These are phyloP conservation scores for Cichorium intybus DNA, from an alignment of 140 eudicot species.

Conservation along the genomic window DNA sequence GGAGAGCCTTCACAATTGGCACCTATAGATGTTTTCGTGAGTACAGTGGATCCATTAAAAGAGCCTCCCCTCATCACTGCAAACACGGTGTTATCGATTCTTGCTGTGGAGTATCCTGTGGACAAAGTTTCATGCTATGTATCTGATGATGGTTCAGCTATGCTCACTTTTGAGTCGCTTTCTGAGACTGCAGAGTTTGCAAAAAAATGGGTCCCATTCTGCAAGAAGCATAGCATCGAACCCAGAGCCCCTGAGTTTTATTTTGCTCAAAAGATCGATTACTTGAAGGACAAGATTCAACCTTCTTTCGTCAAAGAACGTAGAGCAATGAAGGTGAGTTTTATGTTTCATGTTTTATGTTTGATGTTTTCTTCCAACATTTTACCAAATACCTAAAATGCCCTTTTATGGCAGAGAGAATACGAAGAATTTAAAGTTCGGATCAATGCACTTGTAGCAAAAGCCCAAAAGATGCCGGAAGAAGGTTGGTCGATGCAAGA, in stretches of 20 bases:
- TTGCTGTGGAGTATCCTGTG: slow-evolving; percentile 83
- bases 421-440: slow-evolving; percentile 93
- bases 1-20: slow-evolving; percentile 94
- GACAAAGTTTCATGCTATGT: slow-evolving; percentile 87
- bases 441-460: slow-evolving; percentile 94
- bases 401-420: slow-evolving; percentile 65
- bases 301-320: slow-evolving; percentile 95
- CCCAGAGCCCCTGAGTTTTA: slow-evolving; percentile 96
- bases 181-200: slow-evolving; percentile 96
- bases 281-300: slow-evolving; percentile 80
- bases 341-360: neutral
- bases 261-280: slow-evolving; percentile 83
- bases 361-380: neutral
- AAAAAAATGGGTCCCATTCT: slow-evolving; percentile 86
- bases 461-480: slow-evolving; percentile 90
- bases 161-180: slow-evolving; percentile 77
- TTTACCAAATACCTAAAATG: neutral
- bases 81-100: slow-evolving; percentile 83
- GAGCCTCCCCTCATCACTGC: slow-evolving; percentile 83
- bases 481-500: slow-evolving; percentile 99
- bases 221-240: slow-evolving; percentile 75
- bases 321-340: slow-evolving; percentile 80
- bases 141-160: slow-evolving; percentile 89
- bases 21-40: slow-evolving; percentile 80
- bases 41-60: slow-evolving; percentile 89